These are phyloP conservation scores for Candida stauntonica DNA, from an alignment of 805 yeast genomes.

Conservation along the genomic window DNA sequence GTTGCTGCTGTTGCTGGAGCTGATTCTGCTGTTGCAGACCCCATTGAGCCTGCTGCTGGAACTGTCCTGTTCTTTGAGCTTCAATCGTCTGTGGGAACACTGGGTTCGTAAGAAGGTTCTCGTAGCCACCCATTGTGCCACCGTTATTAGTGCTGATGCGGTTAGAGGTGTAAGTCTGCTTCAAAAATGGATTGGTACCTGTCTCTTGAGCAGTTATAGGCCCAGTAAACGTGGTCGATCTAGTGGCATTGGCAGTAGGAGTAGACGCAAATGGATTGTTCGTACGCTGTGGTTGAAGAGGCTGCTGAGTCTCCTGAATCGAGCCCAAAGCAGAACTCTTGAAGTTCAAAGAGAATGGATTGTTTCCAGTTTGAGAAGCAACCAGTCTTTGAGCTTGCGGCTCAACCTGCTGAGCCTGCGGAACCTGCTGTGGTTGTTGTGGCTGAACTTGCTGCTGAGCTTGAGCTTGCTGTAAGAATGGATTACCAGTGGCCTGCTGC, in stretches of 20 bases:
- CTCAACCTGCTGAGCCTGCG: slow-evolving; percentile 2
- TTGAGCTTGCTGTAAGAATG: slow-evolving; percentile 30
- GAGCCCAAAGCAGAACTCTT: slow-evolving; percentile 10
- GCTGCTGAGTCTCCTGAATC: slow-evolving; percentile 12
- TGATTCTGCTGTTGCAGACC: slow-evolving; percentile 21
- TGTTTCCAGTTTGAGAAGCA: slow-evolving; percentile 25
- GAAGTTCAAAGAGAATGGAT: slow-evolving; percentile 28
- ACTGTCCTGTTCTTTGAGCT: slow-evolving; percentile 33
- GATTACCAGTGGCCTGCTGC: slow-evolving; percentile 31
- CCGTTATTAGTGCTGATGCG: slow-evolving; percentile 26
- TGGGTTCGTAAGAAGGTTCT: slow-evolving; percentile 57
- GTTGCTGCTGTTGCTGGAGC: slow-evolving; percentile 15
- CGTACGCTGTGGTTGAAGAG: slow-evolving; percentile 20
- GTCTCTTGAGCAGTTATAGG: slow-evolving; percentile 25
- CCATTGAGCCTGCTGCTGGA: slow-evolving; percentile 35
- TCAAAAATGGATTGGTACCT: slow-evolving; percentile 39
- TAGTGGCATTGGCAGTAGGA: background rate
- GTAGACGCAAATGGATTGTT: slow-evolving; percentile 27
- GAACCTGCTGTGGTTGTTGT: slow-evolving; percentile 5
- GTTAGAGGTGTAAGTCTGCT: slow-evolving; percentile 23
- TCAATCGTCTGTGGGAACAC: slow-evolving; percentile 65
- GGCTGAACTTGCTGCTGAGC: slow-evolving; percentile 8
- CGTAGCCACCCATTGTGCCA: slow-evolving; percentile 72
- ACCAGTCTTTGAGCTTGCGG: slow-evolving; percentile 3
- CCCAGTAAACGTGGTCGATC: background rate